These are phyloP conservation scores for Cercophora newfieldiana DNA, from an alignment of 495 filamentous ascomycete genomes.

Conservation along the genomic window DNA sequence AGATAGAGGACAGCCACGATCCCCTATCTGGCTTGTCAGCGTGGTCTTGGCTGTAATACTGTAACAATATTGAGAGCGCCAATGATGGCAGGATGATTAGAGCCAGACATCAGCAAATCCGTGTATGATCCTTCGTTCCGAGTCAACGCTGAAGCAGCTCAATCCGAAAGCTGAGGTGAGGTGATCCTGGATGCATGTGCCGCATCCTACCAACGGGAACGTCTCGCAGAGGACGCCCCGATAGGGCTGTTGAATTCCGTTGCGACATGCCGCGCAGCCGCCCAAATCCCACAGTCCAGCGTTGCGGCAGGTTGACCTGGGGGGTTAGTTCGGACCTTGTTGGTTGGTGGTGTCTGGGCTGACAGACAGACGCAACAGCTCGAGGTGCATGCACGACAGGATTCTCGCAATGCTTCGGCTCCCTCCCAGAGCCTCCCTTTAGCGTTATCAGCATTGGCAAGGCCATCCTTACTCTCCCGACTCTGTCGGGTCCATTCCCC, in stretches of 20 bases:
- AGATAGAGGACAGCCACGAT: not conserved
- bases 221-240: not conserved
- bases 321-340: not conserved
- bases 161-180: not conserved
- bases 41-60: constrained; percentile 26
- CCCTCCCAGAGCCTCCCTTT: not conserved
- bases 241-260: not conserved
- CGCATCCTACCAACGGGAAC: not conserved
- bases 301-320: not conserved
- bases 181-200: not conserved
- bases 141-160: no score
- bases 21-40: not conserved
- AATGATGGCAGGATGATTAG: not conserved
- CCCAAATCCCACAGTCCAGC: not conserved
- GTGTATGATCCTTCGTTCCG: not conserved
- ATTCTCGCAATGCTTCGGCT: not conserved
- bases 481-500: no score
- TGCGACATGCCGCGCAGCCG: not conserved
- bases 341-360: no score
- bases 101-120: not conserved
- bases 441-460: not conserved
- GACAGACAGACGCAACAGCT: no score
- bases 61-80: constrained; percentile 16
- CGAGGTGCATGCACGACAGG: not conserved
- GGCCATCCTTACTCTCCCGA: not conserved